Evolutionary conservation across 371 early-diverging fungal genomes (phyloP), one percentile per base, ranked within the genome.

Genomic region (Mortierella sp.): DNA sequence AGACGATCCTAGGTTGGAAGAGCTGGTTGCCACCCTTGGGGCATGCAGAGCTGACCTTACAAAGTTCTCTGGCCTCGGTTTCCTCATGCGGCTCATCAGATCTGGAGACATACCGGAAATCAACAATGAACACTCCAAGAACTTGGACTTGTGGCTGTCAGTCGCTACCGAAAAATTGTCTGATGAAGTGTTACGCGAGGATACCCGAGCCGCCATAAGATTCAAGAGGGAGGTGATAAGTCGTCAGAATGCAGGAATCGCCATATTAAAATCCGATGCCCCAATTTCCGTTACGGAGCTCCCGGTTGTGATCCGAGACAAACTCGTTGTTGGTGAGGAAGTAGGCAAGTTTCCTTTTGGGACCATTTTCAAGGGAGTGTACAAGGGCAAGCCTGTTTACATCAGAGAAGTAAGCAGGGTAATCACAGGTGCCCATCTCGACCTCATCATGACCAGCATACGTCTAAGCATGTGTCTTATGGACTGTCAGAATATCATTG

Each of bases 321-420:
- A 56, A 8, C 64, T 64, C 51, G 44, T 15, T 11, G n/a, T 50
- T 64, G 43, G 56, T 6, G 24, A 41, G 34, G 43, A 64, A 56
- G 56, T 50, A 21, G 64, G 64, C 21, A 50, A 28, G 50, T 64
- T 64, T 44, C 50, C 50, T 30, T 56, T 56, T 8, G 64, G 31
- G n/a, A n/a, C n/a, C n/a, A n/a, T n/a, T n/a, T n/a, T n/a, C n/a
- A n/a, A n/a, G n/a, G n/a, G n/a, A n/a, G n/a, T n/a, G n/a, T n/a
- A n/a, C n/a, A n/a, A n/a, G n/a, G n/a, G n/a, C n/a, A n/a, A n/a
- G n/a, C n/a, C n/a, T n/a, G n/a, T n/a, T n/a, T n/a, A n/a, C n/a
- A n/a, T n/a, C n/a, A n/a, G n/a, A n/a, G n/a, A n/a, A n/a, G n/a
- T n/a, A n/a, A n/a, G n/a, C n/a, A n/a, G n/a, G n/a, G n/a, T n/a